Evolutionary conservation across 345 rosid genomes (phyloP).

Genomic region (Gynandropsis gynandra): DNA sequence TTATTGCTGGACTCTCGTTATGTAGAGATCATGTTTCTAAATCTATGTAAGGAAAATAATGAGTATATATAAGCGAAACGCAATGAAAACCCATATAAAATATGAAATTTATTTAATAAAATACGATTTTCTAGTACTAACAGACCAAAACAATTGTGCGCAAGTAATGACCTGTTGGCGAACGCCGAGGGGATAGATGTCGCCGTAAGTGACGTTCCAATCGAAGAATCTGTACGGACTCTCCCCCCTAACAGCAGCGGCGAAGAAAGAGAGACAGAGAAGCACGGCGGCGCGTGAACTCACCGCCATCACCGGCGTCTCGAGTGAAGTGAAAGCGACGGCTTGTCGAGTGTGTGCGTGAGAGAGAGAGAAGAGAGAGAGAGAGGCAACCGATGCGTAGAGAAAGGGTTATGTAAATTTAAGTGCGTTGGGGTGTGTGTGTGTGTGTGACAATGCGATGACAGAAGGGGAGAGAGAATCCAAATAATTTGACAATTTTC

Average conservation of each 20-base stretch:
- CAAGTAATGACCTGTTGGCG: constrained; percentile 50
- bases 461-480: too few relatives aligned
- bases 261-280: constrained; percentile 19
- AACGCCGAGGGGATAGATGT: constrained; percentile 67
- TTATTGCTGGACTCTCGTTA: too few relatives aligned
- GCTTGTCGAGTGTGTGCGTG: constrained; percentile 4
- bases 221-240: constrained; percentile 64
- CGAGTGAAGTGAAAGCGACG: background rate
- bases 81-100: too few relatives aligned
- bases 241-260: constrained; percentile 34
- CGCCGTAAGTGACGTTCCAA: constrained; percentile 85
- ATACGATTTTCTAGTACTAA: too few relatives aligned
- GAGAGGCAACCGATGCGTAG: background rate
- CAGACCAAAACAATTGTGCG: too few relatives aligned
- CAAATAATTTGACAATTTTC: too few relatives aligned
- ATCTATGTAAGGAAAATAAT: too few relatives aligned
- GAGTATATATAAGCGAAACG: too few relatives aligned
- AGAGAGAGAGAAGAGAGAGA: constrained; percentile 12
- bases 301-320: constrained; percentile 8
- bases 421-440: constrained; percentile 8
- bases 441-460: constrained; percentile 1
- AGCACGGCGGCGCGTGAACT: constrained; percentile 16
- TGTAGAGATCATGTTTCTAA: too few relatives aligned
- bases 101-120: too few relatives aligned
- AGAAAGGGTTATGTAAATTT: constrained; percentile 19